Base-by-base conservation (phyloP, 2,329 filamentous ascomycete species). In the Rutstroemia sp. region DNA sequence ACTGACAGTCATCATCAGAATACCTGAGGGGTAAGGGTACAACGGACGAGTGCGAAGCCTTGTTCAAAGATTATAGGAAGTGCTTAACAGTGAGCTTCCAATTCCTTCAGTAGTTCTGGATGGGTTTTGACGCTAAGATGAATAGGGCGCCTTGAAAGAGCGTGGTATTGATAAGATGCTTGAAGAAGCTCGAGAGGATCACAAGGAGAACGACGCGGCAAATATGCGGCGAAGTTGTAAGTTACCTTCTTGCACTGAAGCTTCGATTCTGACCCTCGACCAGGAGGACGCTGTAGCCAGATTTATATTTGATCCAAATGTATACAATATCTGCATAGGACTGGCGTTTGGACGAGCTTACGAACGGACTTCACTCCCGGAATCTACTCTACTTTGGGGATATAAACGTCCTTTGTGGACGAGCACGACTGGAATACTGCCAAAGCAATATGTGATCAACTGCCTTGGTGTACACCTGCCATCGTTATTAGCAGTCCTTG, bases 111-210 rank as follows among this genome's bases (percentile, higher is more conserved):
- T 42, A 51, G 53, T 51, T 34, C 30, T 45, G 44, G 27, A 49
- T 3, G 19, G 16, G 25, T 49, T 49, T 52, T 46, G 48, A 39
- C 52, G 45, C 53, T 44, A 53, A 48, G 19, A 18, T 8, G 34
- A 50, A 42, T 63, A 96, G 92, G 86, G 83, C 74, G 91, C 87
- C 3, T 77, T 99, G 50, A 95, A 94, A 72, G 85, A 90, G 56
- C 83, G 88, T 66, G 94, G 94, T 57, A 95, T 99, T 69, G 91
- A 97, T 72, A 89, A 87, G 66, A 88, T 97, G 78, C 77, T 99
- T 10, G 89, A 92, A 7, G 94, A 97, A 66, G 92, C 92, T 18
- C 80, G 92, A 59, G 90, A 94, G 63, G 89, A 92, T 68, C 92
- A 90, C 66, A 89, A 85, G 66, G 94, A 97, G 64, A 94, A 90